Percentiles rank a stretch among this genome's conserved stretches.
Conservation (phyloP, 805 yeast genomes). For the Pichia cephalocereana region DNA sequence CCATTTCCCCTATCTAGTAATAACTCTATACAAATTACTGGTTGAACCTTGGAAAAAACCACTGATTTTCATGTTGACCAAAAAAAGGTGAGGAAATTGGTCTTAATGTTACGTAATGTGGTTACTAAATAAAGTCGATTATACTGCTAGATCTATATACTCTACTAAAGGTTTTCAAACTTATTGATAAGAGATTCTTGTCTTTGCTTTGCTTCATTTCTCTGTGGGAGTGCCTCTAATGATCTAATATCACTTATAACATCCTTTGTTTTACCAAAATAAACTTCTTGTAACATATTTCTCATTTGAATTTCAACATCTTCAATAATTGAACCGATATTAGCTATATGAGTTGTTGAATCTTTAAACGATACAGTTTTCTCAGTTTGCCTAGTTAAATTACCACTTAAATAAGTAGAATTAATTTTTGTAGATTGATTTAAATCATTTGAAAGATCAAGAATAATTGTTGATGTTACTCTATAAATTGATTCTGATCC, state of each 20-base stretch:
- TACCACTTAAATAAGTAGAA: slow-evolving; percentile 55
- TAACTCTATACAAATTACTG: too few relatives aligned
- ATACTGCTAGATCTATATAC: too few relatives aligned
- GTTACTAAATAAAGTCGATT: too few relatives aligned
- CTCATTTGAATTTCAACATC: slow-evolving; percentile 83
- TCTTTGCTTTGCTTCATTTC: slow-evolving; percentile 28
- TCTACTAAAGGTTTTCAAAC: slow-evolving; percentile 19
- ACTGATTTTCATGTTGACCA: too few relatives aligned
- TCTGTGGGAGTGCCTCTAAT: slow-evolving; percentile 26
- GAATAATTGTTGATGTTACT: slow-evolving; percentile 79
- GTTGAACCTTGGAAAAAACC: too few relatives aligned
- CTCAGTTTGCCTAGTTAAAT: slow-evolving; percentile 75
- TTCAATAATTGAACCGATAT: slow-evolving; percentile 78
- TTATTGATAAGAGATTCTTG: slow-evolving; percentile 36
- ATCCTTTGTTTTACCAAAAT: slow-evolving; percentile 90
- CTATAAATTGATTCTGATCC: slow-evolving; percentile 44
- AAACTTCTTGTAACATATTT: slow-evolving; percentile 83
- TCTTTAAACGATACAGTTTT: slow-evolving; percentile 38
- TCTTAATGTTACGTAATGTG: too few relatives aligned
- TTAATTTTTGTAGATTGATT: slow-evolving; percentile 8
- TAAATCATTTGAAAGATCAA: slow-evolving; percentile 43
- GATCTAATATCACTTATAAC: slow-evolving; percentile 64
- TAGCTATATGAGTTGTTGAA: slow-evolving; percentile 67
- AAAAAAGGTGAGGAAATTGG: too few relatives aligned
- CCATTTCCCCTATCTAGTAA: too few relatives aligned